phyloP scores from a whole-genome alignment of 257 asterid species.

The Solanum peruvianum region DNA sequence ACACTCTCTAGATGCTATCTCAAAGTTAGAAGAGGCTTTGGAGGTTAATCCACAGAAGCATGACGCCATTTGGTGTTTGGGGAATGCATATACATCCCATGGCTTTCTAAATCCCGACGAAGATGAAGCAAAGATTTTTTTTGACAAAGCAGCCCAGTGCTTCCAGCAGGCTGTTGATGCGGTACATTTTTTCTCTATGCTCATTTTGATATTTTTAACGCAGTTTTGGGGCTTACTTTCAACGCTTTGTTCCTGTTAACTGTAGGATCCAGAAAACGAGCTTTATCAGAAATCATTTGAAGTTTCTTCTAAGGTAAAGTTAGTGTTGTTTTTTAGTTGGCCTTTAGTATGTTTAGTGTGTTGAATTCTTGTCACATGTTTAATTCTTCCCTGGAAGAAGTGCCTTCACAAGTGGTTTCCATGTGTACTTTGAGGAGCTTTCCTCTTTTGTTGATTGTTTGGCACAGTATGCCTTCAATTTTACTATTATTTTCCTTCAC shows the following conservation, averaged over 20 bases:
- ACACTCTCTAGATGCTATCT: slow-evolving; percentile 48
- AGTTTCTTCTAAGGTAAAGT: slow-evolving; percentile 64
- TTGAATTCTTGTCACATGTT: background rate
- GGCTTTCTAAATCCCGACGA: slow-evolving; percentile 64
- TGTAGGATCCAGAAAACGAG: slow-evolving; percentile 78
- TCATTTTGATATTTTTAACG: background rate
- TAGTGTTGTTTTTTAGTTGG: background rate
- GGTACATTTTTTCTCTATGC: slow-evolving; percentile 18
- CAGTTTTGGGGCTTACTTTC: background rate
- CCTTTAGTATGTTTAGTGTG: background rate
- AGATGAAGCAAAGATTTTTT: slow-evolving; percentile 50
- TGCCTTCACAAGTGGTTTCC: background rate
- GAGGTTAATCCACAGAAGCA: slow-evolving; percentile 53
- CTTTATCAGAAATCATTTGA: slow-evolving; percentile 73
- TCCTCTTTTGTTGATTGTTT: background rate
- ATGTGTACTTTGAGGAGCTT: background rate
- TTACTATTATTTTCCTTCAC: background rate
- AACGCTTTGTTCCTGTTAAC: background rate
- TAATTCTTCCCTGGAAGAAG: background rate
- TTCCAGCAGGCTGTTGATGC: slow-evolving; percentile 61
- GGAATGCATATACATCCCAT: slow-evolving; percentile 74
- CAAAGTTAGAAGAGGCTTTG: slow-evolving; percentile 81
- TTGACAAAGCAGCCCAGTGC: slow-evolving; percentile 47
- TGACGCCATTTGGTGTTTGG: slow-evolving; percentile 81
- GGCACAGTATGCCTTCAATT: background rate